These are phyloP conservation scores for Mycena epipterygia DNA, from an alignment of 768 basidiomycete genomes.

Conservation along the genomic window DNA sequence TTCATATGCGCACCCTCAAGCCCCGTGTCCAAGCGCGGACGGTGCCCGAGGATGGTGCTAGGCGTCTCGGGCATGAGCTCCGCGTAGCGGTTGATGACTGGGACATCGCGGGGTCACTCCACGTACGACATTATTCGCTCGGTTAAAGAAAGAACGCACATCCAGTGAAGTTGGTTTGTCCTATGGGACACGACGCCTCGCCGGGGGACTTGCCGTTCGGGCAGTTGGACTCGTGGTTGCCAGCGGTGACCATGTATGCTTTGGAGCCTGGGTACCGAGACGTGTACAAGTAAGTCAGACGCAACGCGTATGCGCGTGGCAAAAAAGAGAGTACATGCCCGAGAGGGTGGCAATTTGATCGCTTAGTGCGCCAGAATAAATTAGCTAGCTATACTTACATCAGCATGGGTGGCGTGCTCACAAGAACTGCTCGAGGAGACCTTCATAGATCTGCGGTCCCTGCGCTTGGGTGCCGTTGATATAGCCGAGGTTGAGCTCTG, in stretches of 20 bases:
- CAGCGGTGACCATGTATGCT: slow-evolving; percentile 23
- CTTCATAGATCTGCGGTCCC: slow-evolving; percentile 20
- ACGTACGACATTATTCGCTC: slow-evolving; percentile 8
- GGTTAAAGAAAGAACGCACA: slow-evolving; percentile 15
- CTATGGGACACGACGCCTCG: slow-evolving; percentile 22
- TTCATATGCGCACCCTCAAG: slow-evolving; percentile 17
- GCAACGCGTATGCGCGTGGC: slow-evolving; percentile 7
- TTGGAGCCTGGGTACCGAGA: slow-evolving; percentile 17
- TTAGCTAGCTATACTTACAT: slow-evolving; percentile 7
- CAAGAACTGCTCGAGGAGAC: slow-evolving; percentile 20
- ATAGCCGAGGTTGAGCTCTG: slow-evolving; percentile 17
- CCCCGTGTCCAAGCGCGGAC: slow-evolving; percentile 18
- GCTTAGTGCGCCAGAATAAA: slow-evolving; percentile 14
- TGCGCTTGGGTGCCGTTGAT: slow-evolving; percentile 24
- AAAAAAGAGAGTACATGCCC: slow-evolving; percentile 15
- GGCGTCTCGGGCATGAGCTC: slow-evolving; percentile 23
- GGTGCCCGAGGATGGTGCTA: slow-evolving; percentile 13
- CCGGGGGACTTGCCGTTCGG: slow-evolving; percentile 23
- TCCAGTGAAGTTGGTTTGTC: slow-evolving; percentile 21
- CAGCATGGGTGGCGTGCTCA: slow-evolving; percentile 13
- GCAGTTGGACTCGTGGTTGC: slow-evolving; percentile 21
- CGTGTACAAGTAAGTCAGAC: slow-evolving; percentile 3
- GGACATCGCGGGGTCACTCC: slow-evolving; percentile 14
- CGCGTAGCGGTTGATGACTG: slow-evolving; percentile 18
- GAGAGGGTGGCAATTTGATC: slow-evolving; percentile 19